Conservation (phyloP, 2,329 filamentous ascomycete genomes). For the Penicillium nordicum region DNA sequence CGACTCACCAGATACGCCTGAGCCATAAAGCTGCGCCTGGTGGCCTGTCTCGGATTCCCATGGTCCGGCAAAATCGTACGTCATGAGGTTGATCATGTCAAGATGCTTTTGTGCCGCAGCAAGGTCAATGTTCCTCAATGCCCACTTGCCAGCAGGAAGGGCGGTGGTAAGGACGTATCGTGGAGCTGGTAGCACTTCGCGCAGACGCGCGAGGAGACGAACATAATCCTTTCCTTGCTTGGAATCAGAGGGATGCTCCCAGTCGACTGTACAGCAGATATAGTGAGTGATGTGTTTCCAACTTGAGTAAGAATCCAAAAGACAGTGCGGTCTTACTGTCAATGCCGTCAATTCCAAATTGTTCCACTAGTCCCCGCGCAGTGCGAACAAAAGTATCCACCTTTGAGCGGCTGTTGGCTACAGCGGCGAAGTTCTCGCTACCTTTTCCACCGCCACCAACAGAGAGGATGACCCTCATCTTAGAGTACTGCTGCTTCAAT, state of each 20-base stretch:
- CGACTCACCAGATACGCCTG: slow-evolving; percentile 59
- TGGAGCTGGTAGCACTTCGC: slow-evolving; percentile 65
- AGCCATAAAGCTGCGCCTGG: slow-evolving; percentile 69
- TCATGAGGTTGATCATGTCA: slow-evolving; percentile 74
- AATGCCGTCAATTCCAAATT: slow-evolving; percentile 69
- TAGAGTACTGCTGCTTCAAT: slow-evolving; percentile 66
- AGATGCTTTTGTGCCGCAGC: slow-evolving; percentile 60
- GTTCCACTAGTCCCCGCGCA: slow-evolving; percentile 64
- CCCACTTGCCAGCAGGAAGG: slow-evolving; percentile 64
- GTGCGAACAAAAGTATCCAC: slow-evolving; percentile 69
- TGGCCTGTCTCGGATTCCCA: slow-evolving; percentile 68
- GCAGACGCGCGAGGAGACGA: slow-evolving; percentile 62
- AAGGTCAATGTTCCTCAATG: slow-evolving; percentile 68
- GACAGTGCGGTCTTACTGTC: slow-evolving; percentile 58
- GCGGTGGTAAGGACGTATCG: slow-evolving; percentile 68
- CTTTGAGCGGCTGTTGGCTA: slow-evolving; percentile 59
- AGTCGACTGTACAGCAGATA: slow-evolving; percentile 61
- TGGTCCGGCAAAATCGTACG: slow-evolving; percentile 73
- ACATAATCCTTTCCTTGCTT: slow-evolving; percentile 69
- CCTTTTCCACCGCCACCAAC: slow-evolving; percentile 66
- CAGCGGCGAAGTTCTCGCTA: slow-evolving; percentile 63
- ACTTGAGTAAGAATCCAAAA: neutral
- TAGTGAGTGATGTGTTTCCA: neutral
- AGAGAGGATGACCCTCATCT: slow-evolving; percentile 72
- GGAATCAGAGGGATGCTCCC: slow-evolving; percentile 69